Evolutionary conservation across 2,329 filamentous ascomycete genomes (phyloP), one percentile per base, ranked within the genome.

Genomic region (Epichloe aotearoae): DNA sequence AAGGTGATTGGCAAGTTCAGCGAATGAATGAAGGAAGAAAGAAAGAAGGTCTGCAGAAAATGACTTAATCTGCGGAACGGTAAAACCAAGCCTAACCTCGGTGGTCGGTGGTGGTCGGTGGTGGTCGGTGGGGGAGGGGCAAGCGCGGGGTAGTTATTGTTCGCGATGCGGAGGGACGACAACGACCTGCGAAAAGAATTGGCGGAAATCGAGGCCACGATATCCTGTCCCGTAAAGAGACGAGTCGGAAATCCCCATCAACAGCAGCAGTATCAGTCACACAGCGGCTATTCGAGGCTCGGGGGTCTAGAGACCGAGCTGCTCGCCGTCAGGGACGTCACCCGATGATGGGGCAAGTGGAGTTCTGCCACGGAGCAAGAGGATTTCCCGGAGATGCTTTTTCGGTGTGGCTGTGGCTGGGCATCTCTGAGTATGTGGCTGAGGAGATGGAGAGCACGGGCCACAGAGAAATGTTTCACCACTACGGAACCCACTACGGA

Each of bases 371-470:
- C 33, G n/a, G 1, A 7, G 54, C 59, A 65, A 65, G 63, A 65
- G 60, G 63, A 65, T 65, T 65, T 65, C 61, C 62, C 63, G 63
- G 63, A 30, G 26, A 8, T 38, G 36, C 14, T 38, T 38, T 3
- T n/a, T 5, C 15, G 36, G 36, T 38, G 14, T 38, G 36, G 12
- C 11, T 44, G 19, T 30, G 41, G 19, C 41, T 33, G 41, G 36
- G 15, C 30, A 30, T 30, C 30, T 30, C 30, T 8, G 30, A 11
- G 4, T 19, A 2, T 38, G 47, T 49, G 47, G 47, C 47, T 39
- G 15, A 23, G 37, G 11, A 4, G 2, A 34, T 15, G n/a, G 5
- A 15, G 17, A 30, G 8, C 30, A 30, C 8, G 30, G 10, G 10
- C 30, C 15, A 15, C 47, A 33, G 40, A 19, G 17, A 12, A 15